Conservation (phyloP, 2,329 filamentous ascomycete species). For the Beauveria sp. region DNA sequence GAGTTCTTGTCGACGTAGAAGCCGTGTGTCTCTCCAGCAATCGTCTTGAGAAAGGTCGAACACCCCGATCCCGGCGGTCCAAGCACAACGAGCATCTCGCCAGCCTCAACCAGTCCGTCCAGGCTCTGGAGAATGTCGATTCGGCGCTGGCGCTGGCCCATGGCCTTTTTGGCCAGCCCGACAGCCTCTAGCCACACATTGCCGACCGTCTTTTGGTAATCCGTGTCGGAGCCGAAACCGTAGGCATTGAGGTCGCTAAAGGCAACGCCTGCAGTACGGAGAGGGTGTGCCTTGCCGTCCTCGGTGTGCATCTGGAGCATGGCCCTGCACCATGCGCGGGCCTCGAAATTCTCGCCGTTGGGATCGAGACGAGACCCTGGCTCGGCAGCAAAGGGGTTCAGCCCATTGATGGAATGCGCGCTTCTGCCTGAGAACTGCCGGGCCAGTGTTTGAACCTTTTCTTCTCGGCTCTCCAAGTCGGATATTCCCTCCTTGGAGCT, state of each 20-base stretch:
- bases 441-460: too few species aligned
- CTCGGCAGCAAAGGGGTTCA: neutral
- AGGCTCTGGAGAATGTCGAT: neutral
- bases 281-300: constrained; percentile 17
- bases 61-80: constrained; percentile 47
- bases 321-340: neutral
- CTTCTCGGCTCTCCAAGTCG: too few species aligned
- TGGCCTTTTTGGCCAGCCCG: neutral
- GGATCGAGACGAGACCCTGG: neutral
- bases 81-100: constrained; percentile 49
- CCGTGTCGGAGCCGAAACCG: constrained; percentile 37
- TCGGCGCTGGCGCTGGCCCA: neutral
- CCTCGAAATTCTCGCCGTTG: neutral
- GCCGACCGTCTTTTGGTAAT: constrained; percentile 35
- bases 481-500: too few species aligned
- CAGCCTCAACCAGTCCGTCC: constrained; percentile 21
- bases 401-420: too few species aligned
- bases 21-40: constrained; percentile 51
- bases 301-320: neutral
- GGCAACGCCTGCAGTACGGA: constrained; percentile 17
- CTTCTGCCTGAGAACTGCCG: too few species aligned
- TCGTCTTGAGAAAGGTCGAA: constrained; percentile 53
- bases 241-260: constrained; percentile 39
- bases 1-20: constrained; percentile 50
- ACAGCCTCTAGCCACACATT: constrained; percentile 27